Percentiles rank a stretch among this genome's conserved stretches.
phyloP scores from a whole-genome alignment of 2,329 filamentous ascomycete genomes.

The Cryphonectria naterciae region DNA sequence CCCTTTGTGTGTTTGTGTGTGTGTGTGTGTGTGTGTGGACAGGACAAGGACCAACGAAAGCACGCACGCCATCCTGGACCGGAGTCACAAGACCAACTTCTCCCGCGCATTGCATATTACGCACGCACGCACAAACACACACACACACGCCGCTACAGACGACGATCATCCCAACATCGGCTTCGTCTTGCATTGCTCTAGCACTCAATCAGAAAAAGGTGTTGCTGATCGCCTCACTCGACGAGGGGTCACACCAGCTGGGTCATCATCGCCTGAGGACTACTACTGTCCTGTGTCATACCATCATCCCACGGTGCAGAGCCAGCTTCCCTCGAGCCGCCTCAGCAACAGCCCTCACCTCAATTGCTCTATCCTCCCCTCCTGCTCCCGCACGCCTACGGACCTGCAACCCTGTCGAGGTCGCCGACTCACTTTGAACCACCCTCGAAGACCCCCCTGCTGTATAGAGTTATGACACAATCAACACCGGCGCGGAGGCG shows the following conservation, averaged over 20 bases:
- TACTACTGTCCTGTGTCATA: not conserved
- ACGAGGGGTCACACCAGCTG: not conserved
- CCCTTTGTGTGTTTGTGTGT: not conserved
- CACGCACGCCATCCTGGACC: not conserved
- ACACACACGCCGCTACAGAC: not conserved
- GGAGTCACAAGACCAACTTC: slow-evolving; percentile 7
- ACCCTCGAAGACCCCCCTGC: not conserved
- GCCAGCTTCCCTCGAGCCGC: slow-evolving; percentile 1
- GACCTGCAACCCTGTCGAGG: not conserved
- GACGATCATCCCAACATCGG: slow-evolving; percentile 1
- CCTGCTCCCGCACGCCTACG: not conserved
- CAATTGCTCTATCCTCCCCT: not conserved
- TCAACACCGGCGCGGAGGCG: slow-evolving; percentile 53
- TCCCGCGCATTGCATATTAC: slow-evolving; percentile 4
- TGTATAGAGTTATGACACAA: slow-evolving; percentile 41
- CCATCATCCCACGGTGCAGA: slow-evolving; percentile 2
- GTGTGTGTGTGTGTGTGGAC: not conserved
- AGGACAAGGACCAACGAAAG: slow-evolving; percentile 11
- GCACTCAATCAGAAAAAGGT: not conserved
- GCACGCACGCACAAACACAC: not conserved
- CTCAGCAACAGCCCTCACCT: not conserved
- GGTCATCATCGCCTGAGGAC: not conserved
- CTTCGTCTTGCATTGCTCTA: not conserved
- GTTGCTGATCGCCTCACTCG: slow-evolving; percentile 4
- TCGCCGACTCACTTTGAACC: not conserved